phyloP scores from a whole-genome alignment of 2,329 filamentous ascomycete genomes.

The Ophiostoma sp. region DNA sequence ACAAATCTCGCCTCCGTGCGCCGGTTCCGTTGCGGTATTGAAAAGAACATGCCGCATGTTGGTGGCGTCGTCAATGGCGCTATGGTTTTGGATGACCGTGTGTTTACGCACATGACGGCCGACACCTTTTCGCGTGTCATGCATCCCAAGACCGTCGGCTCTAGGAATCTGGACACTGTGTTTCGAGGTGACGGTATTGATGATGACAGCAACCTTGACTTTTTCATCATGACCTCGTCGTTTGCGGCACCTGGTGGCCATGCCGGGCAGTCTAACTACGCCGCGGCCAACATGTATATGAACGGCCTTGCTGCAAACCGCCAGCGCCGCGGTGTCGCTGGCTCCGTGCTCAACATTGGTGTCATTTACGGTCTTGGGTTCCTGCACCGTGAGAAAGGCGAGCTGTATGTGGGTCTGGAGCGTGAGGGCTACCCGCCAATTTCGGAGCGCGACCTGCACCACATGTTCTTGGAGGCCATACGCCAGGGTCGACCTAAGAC shows the following conservation, averaged over 20 bases:
- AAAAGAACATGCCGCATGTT: slow-evolving; percentile 30
- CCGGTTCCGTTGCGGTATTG: slow-evolving; percentile 29
- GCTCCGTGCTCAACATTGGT: slow-evolving; percentile 41
- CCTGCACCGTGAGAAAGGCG: slow-evolving; percentile 38
- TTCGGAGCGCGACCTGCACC: slow-evolving; percentile 47
- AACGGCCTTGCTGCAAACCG: slow-evolving; percentile 39
- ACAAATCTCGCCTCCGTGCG: slow-evolving; percentile 31
- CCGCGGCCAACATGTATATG: slow-evolving; percentile 45
- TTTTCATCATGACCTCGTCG: slow-evolving; percentile 45
- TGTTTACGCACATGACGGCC: slow-evolving; percentile 40
- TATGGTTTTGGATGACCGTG: slow-evolving; percentile 42
- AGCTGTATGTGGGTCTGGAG: slow-evolving; percentile 39
- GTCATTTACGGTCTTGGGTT: slow-evolving; percentile 44
- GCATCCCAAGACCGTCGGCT: slow-evolving; percentile 39
- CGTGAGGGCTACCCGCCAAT: slow-evolving; percentile 43
- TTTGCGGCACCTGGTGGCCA: slow-evolving; percentile 43
- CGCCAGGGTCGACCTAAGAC: slow-evolving; percentile 35
- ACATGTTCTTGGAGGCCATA: slow-evolving; percentile 49
- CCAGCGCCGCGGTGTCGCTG: slow-evolving; percentile 34
- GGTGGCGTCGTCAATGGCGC: slow-evolving; percentile 42
- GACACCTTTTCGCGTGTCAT: slow-evolving; percentile 37
- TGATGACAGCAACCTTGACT: slow-evolving; percentile 34
- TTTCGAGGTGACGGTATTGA: slow-evolving; percentile 28
- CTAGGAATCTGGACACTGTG: slow-evolving; percentile 36
- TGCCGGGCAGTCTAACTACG: slow-evolving; percentile 42